phyloP scores from a whole-genome alignment of 148 eudicot species.

The Rhododendron griersonianum region DNA sequence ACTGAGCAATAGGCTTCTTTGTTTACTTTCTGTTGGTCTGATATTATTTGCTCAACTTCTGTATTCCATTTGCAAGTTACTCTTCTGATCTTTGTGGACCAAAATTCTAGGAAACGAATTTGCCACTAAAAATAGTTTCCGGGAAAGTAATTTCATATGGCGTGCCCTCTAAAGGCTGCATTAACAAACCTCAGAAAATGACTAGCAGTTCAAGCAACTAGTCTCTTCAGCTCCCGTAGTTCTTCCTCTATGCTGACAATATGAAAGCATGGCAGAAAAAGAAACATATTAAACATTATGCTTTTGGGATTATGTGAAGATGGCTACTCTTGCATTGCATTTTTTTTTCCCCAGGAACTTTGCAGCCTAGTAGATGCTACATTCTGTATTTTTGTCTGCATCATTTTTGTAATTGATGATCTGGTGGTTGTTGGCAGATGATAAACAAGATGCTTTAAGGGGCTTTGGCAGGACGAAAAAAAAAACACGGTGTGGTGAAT shows the following conservation, averaged over 20 bases:
- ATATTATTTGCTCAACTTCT: neutral
- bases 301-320: neutral
- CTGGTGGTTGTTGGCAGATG: neutral
- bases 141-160: too few relatives aligned
- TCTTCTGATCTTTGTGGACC: neutral
- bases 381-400: neutral
- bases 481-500: neutral
- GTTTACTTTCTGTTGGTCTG: neutral
- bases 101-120: neutral
- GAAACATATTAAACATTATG: neutral
- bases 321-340: neutral
- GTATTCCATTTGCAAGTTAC: neutral
- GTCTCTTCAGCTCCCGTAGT: neutral
- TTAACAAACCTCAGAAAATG: too few relatives aligned
- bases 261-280: neutral
- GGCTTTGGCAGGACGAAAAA: neutral
- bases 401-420: neutral
- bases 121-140: too few relatives aligned
- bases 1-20: neutral
- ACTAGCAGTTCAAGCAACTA: too few relatives aligned
- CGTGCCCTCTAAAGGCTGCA: too few relatives aligned
- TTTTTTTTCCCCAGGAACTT: neutral
- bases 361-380: neutral
- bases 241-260: neutral
- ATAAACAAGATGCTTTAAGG: neutral